Evolutionary conservation across 148 eudicot species (phyloP).

Genomic region (Simmondsia chinensis): DNA sequence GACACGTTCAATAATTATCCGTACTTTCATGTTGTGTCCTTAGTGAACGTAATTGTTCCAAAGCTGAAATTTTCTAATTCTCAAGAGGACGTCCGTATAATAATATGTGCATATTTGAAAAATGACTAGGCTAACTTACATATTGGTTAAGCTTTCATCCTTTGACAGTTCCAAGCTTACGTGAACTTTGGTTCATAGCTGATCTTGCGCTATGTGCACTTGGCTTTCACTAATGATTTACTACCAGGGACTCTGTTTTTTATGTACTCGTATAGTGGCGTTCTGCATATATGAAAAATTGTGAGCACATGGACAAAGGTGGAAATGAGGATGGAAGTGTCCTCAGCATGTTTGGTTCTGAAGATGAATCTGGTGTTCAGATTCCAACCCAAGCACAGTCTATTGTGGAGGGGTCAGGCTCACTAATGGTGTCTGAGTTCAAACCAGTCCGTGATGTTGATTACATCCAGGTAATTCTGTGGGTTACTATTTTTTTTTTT

Average conservation of each 20-base stretch:
- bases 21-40: too few species aligned
- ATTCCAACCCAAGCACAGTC: slow-evolving; percentile 84
- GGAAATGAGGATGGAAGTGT: slow-evolving; percentile 28
- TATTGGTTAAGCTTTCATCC: too few species aligned
- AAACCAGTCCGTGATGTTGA: slow-evolving; percentile 76
- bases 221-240: slow-evolving; percentile 84
- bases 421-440: slow-evolving; percentile 63
- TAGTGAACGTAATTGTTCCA: too few species aligned
- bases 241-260: slow-evolving; percentile 76
- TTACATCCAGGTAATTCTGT: slow-evolving; percentile 69
- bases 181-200: slow-evolving; percentile 6
- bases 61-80: too few species aligned
- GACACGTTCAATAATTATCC: too few species aligned
- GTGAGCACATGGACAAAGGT: slow-evolving; percentile 26
- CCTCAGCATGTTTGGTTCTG: slow-evolving; percentile 63
- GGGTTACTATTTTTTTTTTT: background rate
- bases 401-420: slow-evolving; percentile 64
- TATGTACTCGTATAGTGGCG: slow-evolving; percentile 79
- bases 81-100: too few species aligned
- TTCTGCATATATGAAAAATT: slow-evolving; percentile 46
- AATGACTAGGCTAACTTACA: too few species aligned
- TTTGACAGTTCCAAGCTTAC: too few species aligned
- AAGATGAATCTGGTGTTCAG: slow-evolving; percentile 55
- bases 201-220: slow-evolving; percentile 23
- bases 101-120: too few species aligned